A percentile compares a stretch with the other conserved stretches of the same genome.
phyloP scores from a whole-genome alignment of 306 rosid species.

The cucumber (Cucumis sativus) region Cucumber_9930_V3 NC_026659.2:23616001-23616500 shows the following conservation, averaged over 20 bases:
- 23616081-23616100: not conserved
- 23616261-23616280: conserved; percentile 7
- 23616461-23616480: conserved; percentile 4
- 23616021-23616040: not conserved
- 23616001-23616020: not conserved
- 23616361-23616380: not conserved
- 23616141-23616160: conserved; percentile 15
- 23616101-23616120: conserved; percentile 31
- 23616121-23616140: conserved; percentile 16
- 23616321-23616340: not conserved
- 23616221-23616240: conserved; percentile 22
- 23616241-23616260: conserved; percentile 24
- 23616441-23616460: not conserved
- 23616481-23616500: not conserved
- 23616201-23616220: conserved; percentile 16
- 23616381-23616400: conserved; percentile 3
- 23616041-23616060: not conserved
- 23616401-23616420: not conserved
- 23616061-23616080: not conserved
- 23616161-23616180: conserved; percentile 17
- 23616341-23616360: not conserved
- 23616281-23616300: conserved; percentile 9
- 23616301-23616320: conserved; percentile 2
- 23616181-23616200: conserved; percentile 15
- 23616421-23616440: not conserved